A percentile compares a stretch with the other conserved stretches of the same genome.
Evolutionary conservation across 2,329 filamentous ascomycete species (phyloP).

Genomic region (Coniochaeta sp.): DNA sequence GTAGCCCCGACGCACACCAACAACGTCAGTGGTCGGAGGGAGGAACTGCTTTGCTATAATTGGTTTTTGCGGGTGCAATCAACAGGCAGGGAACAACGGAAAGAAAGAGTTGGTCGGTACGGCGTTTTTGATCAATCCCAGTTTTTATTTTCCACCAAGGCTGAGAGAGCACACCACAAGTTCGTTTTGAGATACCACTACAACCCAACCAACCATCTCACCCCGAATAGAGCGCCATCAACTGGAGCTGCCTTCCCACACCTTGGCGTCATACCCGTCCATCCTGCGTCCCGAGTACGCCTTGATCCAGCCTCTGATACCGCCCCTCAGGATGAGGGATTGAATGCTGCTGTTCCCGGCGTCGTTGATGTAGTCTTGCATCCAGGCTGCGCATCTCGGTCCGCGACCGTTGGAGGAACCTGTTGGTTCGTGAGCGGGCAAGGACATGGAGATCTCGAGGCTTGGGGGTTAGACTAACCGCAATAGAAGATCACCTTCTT

Average conservation of each 20-base stretch:
- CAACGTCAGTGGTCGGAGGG: slow-evolving; percentile 3
- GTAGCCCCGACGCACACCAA: slow-evolving; percentile 15
- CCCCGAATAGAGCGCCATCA: neutral
- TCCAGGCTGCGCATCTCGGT: slow-evolving; percentile 46
- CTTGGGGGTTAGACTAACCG: slow-evolving; percentile 27
- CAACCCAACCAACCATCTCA: no score
- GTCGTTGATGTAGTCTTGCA: slow-evolving; percentile 47
- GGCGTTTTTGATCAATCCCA: slow-evolving; percentile 4
- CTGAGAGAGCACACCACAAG: neutral
- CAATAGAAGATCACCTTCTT: slow-evolving; percentile 48
- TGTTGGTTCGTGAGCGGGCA: slow-evolving; percentile 14
- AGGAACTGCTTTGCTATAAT: neutral
- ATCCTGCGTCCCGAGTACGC: slow-evolving; percentile 38
- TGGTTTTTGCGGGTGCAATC: neutral
- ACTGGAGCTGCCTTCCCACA: slow-evolving; percentile 19
- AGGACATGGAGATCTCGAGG: neutral
- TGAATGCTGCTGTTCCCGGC: slow-evolving; percentile 31
- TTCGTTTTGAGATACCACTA: neutral
- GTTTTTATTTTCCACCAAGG: neutral
- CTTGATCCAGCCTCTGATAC: slow-evolving; percentile 49
- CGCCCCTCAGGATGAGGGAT: slow-evolving; percentile 41
- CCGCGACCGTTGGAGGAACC: slow-evolving; percentile 45
- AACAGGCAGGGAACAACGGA: neutral
- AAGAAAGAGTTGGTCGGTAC: slow-evolving; percentile 2
- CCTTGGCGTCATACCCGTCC: slow-evolving; percentile 41